Percentiles rank a stretch among this genome's conserved stretches.
These are phyloP conservation scores for Claviceps digitariae DNA, from an alignment of 2,329 filamentous ascomycete species.

Conservation along the genomic window DNA sequence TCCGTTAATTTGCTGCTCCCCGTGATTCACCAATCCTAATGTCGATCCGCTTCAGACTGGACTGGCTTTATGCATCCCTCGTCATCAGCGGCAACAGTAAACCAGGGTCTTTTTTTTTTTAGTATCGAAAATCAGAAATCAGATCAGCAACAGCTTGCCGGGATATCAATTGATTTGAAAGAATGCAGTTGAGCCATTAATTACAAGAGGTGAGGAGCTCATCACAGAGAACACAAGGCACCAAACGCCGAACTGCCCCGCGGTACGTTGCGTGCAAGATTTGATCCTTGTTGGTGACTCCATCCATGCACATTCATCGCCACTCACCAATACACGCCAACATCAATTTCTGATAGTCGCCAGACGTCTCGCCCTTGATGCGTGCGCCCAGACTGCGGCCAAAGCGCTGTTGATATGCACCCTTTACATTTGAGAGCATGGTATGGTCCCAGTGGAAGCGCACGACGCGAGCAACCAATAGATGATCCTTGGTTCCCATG, in stretches of 20 bases:
- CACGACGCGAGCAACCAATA: slow-evolving; percentile 66
- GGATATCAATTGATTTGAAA: not conserved
- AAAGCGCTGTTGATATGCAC: slow-evolving; percentile 61
- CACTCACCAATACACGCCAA: slow-evolving; percentile 49
- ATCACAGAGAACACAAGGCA: not conserved
- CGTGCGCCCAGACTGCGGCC: slow-evolving; percentile 51
- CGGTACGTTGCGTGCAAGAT: too few relatives aligned
- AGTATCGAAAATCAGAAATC: not conserved
- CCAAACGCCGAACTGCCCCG: not conserved
- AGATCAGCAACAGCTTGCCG: not conserved
- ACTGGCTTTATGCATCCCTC: not conserved
- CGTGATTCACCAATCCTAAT: not conserved
- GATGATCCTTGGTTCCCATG: slow-evolving; percentile 70
- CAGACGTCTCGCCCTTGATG: slow-evolving; percentile 72
- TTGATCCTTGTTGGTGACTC: too few relatives aligned
- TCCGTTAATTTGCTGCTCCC: not conserved
- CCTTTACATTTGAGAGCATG: slow-evolving; percentile 64
- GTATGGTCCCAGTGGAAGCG: slow-evolving; percentile 70
- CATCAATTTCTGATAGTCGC: slow-evolving; percentile 68
- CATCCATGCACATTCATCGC: slow-evolving; percentile 1
- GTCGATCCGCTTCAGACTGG: not conserved
- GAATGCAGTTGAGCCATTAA: not conserved
- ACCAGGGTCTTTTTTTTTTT: not conserved
- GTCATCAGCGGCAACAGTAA: not conserved
- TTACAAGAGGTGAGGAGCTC: not conserved